phyloP scores from a whole-genome alignment of 352 stramenopile genomes.

The Globisporangium takayamanum region DNA sequence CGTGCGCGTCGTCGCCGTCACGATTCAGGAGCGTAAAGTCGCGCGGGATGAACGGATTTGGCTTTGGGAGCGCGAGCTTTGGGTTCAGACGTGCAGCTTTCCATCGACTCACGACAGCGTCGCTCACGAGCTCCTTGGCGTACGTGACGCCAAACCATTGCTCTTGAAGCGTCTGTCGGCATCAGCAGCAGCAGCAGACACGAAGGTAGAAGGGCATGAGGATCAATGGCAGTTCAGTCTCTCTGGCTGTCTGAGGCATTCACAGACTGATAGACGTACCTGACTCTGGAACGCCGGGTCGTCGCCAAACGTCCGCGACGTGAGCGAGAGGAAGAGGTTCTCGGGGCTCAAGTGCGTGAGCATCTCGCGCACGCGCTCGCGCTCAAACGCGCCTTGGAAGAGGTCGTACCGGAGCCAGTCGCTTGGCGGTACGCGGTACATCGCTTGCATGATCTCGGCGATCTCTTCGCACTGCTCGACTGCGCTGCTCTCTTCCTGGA shows the following conservation, averaged over 20 bases:
- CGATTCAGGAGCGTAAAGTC: conserved; percentile 55
- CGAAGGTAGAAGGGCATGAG: neutral
- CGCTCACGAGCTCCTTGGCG: conserved; percentile 31
- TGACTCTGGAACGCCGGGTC: conserved; percentile 28
- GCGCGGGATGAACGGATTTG: conserved; percentile 65
- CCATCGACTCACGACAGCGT: conserved; percentile 31
- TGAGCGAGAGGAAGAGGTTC: conserved; percentile 46
- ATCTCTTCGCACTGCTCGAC: conserved; percentile 67
- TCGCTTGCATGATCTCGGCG: conserved; percentile 67
- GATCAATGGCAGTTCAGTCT: neutral
- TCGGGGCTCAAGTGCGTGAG: conserved; percentile 38
- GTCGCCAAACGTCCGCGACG: conserved; percentile 36
- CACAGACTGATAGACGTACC: conserved; percentile 12
- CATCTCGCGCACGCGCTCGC: conserved; percentile 30
- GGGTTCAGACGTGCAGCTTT: conserved; percentile 26
- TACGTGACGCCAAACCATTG: conserved; percentile 67
- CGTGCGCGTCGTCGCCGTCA: conserved; percentile 8
- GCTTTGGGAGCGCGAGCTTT: conserved; percentile 43
- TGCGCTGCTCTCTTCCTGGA: conserved; percentile 63
- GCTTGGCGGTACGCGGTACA: conserved; percentile 43
- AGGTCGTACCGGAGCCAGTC: conserved; percentile 64
- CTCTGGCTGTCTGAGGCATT: neutral
- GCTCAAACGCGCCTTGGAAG: conserved; percentile 48
- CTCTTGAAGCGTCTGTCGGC: conserved; percentile 29
- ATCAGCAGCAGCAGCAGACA: neutral